Evolutionary conservation across 2,329 filamentous ascomycete species (phyloP), one percentile per base, ranked within the genome.

Genomic region (Fusarium foetens): DNA sequence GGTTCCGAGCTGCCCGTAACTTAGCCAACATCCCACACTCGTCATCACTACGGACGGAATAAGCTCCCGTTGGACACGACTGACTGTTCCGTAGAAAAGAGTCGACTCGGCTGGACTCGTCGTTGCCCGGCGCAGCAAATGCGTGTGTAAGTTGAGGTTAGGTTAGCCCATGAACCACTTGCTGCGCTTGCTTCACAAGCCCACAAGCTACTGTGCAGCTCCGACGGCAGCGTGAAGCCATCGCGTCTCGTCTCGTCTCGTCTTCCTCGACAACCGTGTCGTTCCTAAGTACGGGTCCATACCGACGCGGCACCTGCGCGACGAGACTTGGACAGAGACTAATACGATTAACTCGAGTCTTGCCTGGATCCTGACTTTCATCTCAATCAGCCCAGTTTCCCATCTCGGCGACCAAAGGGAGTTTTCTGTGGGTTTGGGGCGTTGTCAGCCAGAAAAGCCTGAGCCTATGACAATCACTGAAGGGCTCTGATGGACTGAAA

Each of bases 21-120:
- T 64, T 66, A 55, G 71, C 61, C 71, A 75, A 75, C 71, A 63
- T 74, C 65, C 71, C 63, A 75, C 58, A 55, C 54, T 68, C 65
- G 65, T 76, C 61, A 71, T 70, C 68, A 65, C 43, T 38, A 49
- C 31, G 42, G 54, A n/a, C 63, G 54, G 70, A 52, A 58, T 66
- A 65, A 54, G 46, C 59, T 68, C 58, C 43, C 17, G 63, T 57
- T 58, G 58, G 38, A 57, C 38, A 31, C 49, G 38, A 55, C 70
- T 61, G 42, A 58, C 67, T 63, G 69, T 58, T 58, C 45, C 35
- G 61, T 48, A 53, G 42, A 60, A 53, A 45, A 52, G 51, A 61
- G 48, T 66, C 29, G 43, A 36, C 38, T 64, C 33, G 63, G 25
- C 25, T 52, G 29, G 39, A 46, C 29, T 57, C 25, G 53, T 46